These are phyloP conservation scores for Mucor mucedo DNA, from an alignment of 371 early-diverging fungal genomes.

Conservation along the genomic window DNA sequence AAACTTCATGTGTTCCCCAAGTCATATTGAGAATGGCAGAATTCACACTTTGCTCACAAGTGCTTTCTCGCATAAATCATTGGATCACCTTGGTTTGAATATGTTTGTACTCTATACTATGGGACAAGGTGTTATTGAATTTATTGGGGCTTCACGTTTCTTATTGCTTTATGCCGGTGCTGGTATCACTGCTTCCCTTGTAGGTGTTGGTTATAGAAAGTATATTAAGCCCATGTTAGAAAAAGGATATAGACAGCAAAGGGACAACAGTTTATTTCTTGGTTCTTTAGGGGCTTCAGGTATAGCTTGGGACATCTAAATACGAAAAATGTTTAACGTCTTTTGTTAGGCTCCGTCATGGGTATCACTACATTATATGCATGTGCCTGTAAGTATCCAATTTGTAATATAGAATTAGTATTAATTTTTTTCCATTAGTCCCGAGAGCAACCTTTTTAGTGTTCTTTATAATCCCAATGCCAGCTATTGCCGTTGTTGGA, in stretches of 20 bases:
- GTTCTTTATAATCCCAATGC: slow-evolving; percentile 66
- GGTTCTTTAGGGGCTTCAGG: slow-evolving; percentile 56
- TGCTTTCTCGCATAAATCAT: slow-evolving; percentile 53
- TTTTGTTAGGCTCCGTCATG: slow-evolving; percentile 43
- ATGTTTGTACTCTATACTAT: slow-evolving; percentile 57
- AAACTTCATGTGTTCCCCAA: slow-evolving; percentile 50
- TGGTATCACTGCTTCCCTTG: slow-evolving; percentile 37
- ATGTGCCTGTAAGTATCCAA: slow-evolving; percentile 47
- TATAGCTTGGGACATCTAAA: slow-evolving; percentile 8
- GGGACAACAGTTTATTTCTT: not conserved
- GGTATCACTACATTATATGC: slow-evolving; percentile 55
- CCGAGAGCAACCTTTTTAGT: slow-evolving; percentile 58
- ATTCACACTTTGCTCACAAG: slow-evolving; percentile 57
- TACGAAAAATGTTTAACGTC: not conserved
- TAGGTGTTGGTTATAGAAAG: slow-evolving; percentile 33
- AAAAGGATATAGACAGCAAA: slow-evolving; percentile 9
- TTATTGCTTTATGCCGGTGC: slow-evolving; percentile 47
- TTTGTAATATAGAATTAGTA: not conserved
- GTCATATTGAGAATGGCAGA: slow-evolving; percentile 41
- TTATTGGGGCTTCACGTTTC: slow-evolving; percentile 50
- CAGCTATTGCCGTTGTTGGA: slow-evolving; percentile 58
- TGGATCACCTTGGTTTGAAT: slow-evolving; percentile 58
- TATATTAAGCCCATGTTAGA: slow-evolving; percentile 43
- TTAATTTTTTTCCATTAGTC: slow-evolving; percentile 24
- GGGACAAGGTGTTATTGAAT: slow-evolving; percentile 48